Evolutionary conservation across 768 basidiomycete species (phyloP).

Genomic region (Calocybe indica): DNA sequence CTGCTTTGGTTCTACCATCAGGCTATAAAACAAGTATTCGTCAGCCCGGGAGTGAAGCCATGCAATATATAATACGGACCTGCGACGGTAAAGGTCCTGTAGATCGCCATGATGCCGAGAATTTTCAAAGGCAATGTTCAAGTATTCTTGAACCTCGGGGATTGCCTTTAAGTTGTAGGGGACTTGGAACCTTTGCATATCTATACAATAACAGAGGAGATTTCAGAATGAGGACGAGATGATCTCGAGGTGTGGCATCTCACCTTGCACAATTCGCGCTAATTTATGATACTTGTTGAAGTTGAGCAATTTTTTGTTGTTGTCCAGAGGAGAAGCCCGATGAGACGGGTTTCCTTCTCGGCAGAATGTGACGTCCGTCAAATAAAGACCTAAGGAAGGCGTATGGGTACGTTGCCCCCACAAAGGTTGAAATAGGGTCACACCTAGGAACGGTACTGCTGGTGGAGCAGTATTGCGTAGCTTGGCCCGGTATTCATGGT

Average conservation of each 20-base stretch:
- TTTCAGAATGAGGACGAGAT: background rate
- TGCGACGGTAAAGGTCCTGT: slow-evolving; percentile 81
- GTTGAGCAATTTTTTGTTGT: slow-evolving; percentile 81
- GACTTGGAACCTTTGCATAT: slow-evolving; percentile 90
- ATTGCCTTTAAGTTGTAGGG: slow-evolving; percentile 85
- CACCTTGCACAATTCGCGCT: slow-evolving; percentile 78
- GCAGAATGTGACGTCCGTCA: slow-evolving; percentile 93
- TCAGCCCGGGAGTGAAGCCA: background rate
- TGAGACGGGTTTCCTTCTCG: slow-evolving; percentile 89
- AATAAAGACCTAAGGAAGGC: slow-evolving; percentile 57
- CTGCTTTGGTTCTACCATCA: slow-evolving; percentile 80
- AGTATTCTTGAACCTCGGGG: slow-evolving; percentile 80
- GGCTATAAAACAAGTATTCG: slow-evolving; percentile 30
- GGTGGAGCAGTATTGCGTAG: slow-evolving; percentile 88
- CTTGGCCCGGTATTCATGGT: slow-evolving; percentile 83
- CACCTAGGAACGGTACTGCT: slow-evolving; percentile 92
- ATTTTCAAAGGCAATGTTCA: slow-evolving; percentile 68
- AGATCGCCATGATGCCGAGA: slow-evolving; percentile 75
- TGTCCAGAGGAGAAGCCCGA: slow-evolving; percentile 70
- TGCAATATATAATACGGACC: slow-evolving; percentile 35
- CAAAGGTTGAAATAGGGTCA: slow-evolving; percentile 12
- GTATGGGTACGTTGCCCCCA: slow-evolving; percentile 6
- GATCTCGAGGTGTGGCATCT: slow-evolving; percentile 5
- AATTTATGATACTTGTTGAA: slow-evolving; percentile 96
- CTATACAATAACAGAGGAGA: slow-evolving; percentile 25